These are phyloP conservation scores for Aegilops tauschii DNA, from an alignment of 176 grass and related monocot genomes.

Conservation along the genomic window DNA sequence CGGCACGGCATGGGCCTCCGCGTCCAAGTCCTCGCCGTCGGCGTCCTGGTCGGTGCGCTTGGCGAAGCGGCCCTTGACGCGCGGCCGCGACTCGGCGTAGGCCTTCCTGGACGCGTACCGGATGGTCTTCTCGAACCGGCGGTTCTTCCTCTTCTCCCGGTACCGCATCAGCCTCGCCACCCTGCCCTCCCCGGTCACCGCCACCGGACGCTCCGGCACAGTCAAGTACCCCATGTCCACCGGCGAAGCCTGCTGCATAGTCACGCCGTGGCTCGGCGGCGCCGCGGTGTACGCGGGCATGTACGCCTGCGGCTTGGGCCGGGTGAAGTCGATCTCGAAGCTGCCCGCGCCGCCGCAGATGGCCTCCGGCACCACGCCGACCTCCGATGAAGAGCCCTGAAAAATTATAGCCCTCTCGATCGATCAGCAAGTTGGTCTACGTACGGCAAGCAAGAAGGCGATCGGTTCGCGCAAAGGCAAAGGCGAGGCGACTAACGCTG, in stretches of 20 bases:
- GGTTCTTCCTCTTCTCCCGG: conserved; percentile 87
- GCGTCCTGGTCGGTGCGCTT: conserved; percentile 51
- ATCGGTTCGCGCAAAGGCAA: neutral
- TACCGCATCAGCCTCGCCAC: conserved; percentile 87
- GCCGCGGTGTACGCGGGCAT: conserved; percentile 33
- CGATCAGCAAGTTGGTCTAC: neutral
- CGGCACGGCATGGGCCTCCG: conserved; percentile 32
- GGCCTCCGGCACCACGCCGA: conserved; percentile 78
- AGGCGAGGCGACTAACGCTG: conserved; percentile 47
- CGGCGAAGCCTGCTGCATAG: conserved; percentile 39
- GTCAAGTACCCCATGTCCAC: conserved; percentile 46
- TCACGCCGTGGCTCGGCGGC: conserved; percentile 32
- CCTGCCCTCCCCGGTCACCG: conserved; percentile 45
- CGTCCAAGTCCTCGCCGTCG: conserved; percentile 35
- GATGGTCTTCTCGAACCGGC: conserved; percentile 95
- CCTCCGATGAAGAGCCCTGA: conserved; percentile 78
- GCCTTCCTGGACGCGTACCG: conserved; percentile 92
- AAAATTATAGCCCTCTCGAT: neutral
- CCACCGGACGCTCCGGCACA: conserved; percentile 46
- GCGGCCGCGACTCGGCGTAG: conserved; percentile 81
- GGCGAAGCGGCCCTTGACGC: conserved; percentile 89
- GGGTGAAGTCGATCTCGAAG: conserved; percentile 49
- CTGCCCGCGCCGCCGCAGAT: conserved; percentile 17
- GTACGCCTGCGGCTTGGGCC: conserved; percentile 32
- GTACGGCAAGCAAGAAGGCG: neutral